Evolutionary conservation across 441 rosid genomes (phyloP), one percentile per base, ranked within the genome.

Genomic region (Arabidopsis lyrata): DNA sequence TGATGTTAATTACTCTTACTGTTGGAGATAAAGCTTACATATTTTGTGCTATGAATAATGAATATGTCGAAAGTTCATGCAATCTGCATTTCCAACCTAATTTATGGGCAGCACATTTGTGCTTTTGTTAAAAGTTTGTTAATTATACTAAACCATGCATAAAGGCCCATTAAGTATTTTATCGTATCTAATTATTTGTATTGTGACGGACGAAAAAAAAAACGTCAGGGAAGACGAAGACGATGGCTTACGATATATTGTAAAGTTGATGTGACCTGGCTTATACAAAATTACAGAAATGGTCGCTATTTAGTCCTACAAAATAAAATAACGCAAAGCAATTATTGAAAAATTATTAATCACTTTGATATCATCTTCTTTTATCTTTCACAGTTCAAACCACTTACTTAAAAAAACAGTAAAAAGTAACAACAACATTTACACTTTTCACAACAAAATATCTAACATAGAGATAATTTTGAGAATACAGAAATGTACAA

Each of bases 221-320:
- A 34, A 59, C 38, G 48, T 20, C 41, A 20, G 11, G 8, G 36
- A 74, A 29, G 41, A 42, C 24, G 36, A 74, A 29, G 41, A 42
- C 24, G 74, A 20, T 75, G 41, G 74, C 74, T 75, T 61, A 45
- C 74, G 52, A 68, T 44, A 68, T 61, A 68, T 59, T 60, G 48
- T 41, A 67, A 67, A 58, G 67, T 66, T 24, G 57, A 68, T 44
- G 74, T 68, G 69, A 75, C 78, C 5, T 52, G 39, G 60, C 61
- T 12, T 22, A 42, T 49, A 16, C 42, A 75, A 39, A 31, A 39
- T 7, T 50, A 67, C 78, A 60, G 60, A 47, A 59, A 22, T 45
- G 6, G 44, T 55, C 64, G 60, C 66, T 65, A 11, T 41, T 52
- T 38, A 38, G 45, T 11, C 52, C 53, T 35, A 34, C 49, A 36